Evolutionary conservation across 2,329 filamentous ascomycete genomes (phyloP).

Genomic region (Coniochaeta ligniaria): DNA sequence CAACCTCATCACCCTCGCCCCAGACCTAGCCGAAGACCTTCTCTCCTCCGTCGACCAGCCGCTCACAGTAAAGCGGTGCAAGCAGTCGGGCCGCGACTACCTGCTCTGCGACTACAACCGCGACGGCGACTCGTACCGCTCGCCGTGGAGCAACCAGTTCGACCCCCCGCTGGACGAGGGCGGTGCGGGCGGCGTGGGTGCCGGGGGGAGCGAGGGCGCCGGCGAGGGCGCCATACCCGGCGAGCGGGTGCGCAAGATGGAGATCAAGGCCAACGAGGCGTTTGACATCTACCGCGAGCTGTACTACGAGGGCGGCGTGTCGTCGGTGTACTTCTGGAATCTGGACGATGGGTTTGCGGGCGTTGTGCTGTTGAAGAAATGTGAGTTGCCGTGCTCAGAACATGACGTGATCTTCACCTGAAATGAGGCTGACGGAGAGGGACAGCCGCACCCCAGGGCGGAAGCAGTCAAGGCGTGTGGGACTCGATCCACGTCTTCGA

Average conservation of each 20-base stretch:
- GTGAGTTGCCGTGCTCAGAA: constrained; percentile 33
- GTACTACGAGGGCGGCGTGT: constrained; percentile 95
- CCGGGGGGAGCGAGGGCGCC: constrained; percentile 47
- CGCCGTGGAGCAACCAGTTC: constrained; percentile 98
- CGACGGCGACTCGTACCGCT: constrained; percentile 94
- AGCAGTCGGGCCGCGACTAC: constrained; percentile 87
- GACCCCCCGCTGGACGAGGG: constrained; percentile 75
- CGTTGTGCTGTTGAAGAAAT: constrained; percentile 92
- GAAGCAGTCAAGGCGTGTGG: constrained; percentile 74
- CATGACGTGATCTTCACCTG: background rate
- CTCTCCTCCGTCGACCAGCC: constrained; percentile 97
- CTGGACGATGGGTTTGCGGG: constrained; percentile 96
- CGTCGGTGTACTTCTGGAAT: constrained; percentile 97
- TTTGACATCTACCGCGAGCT: constrained; percentile 96
- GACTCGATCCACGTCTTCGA: constrained; percentile 99
- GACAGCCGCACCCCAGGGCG: constrained; percentile 54
- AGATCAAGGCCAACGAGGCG: constrained; percentile 87
- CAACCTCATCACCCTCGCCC: constrained; percentile 79
- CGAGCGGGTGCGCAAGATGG: constrained; percentile 87
- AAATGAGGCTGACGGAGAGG: background rate
- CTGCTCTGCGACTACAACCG: constrained; percentile 99
- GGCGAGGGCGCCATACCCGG: constrained; percentile 81
- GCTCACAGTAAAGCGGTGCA: constrained; percentile 77
- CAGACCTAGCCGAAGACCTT: constrained; percentile 92
- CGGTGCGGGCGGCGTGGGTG: constrained; percentile 44